phyloP scores from a whole-genome alignment of 208 protist genomes.

The Acanthamoeba lenticulata region DNA sequence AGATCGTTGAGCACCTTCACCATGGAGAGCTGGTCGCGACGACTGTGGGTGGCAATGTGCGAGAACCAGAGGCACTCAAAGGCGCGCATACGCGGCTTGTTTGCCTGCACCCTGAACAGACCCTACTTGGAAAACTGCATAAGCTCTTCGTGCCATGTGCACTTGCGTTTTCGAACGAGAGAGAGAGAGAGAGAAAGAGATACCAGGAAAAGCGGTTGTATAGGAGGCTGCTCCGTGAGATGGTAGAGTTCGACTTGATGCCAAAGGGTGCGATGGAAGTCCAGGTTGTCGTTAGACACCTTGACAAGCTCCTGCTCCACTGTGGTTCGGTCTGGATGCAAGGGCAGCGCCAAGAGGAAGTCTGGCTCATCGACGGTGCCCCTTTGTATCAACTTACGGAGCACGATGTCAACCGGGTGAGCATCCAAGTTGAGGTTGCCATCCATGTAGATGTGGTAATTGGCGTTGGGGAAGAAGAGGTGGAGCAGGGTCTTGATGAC shows the following conservation, averaged over 20 bases:
- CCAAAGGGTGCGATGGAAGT: neutral
- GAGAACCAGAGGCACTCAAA: neutral
- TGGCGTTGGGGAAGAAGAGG: neutral
- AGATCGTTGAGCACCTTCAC: neutral
- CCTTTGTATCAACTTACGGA: neutral
- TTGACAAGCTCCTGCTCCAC: neutral
- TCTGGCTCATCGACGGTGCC: neutral
- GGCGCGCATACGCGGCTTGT: neutral
- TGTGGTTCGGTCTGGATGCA: neutral
- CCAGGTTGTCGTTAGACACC: neutral
- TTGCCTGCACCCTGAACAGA: neutral
- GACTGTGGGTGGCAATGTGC: neutral
- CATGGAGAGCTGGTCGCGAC: neutral
- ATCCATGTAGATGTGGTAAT: neutral
- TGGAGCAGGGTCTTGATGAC: neutral
- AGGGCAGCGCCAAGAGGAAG: neutral
- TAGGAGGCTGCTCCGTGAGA: neutral
- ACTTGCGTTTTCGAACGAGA: neutral
- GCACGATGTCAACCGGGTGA: neutral
- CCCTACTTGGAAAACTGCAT: too few species aligned
- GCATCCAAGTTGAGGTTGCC: neutral
- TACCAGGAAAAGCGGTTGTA: neutral
- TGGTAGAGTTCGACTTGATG: neutral
- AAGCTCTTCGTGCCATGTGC: neutral
- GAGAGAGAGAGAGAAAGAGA: neutral